Evolutionary conservation across 106 monocot species (phyloP), one percentile per base, ranked within the genome.

Genomic region (Dactylorhiza incarnata): DNA sequence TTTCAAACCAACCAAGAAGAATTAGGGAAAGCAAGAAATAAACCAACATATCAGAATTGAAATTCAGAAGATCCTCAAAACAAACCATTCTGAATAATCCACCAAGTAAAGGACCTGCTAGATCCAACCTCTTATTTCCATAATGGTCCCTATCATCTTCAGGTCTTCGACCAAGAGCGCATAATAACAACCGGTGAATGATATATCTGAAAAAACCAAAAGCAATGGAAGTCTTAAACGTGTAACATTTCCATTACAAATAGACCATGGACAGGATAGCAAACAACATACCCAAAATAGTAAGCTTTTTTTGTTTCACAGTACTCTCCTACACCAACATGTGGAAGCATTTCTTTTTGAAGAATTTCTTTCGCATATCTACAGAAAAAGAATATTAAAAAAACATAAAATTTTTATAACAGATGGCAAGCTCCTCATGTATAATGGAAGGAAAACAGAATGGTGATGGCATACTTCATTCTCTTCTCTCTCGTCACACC

Each of bases 111-210:
- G 97, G 97, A 81, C 97, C 97, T 78, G 97, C 97, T 82, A 99
- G 89, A 67, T 99, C 97, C 72, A 99, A 85, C 48, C 97, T 87
- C 81, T 99, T 99, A 74, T 99, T 99, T 48, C 97, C 97, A 89
- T 99, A 99, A 82, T 99, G 97, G 81, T 99, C 97, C 68, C 97
- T 85, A 77, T 99, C 97, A 89, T 99, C 97, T 85, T 99, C 97
- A 37, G 89, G 91, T 76, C 97, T 87, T 47, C 97, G 91, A 16
- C 97, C 94, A 77, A 99, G 84, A 3, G 97, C 97, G 79, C 97
- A 99, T 13, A 99, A 72, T 78, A 99, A 77, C 56, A 99, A 89
- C 46, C 97, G 84, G 66, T 99, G 97, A 76, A 99, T 99, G 69
- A 99, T 94, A 71, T 99, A 99, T 23, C 97, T 99, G 75, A 23